Evolutionary conservation across 257 asterid genomes (phyloP), one percentile per base, ranked within the genome.

Genomic region (Echium plantagineum): DNA sequence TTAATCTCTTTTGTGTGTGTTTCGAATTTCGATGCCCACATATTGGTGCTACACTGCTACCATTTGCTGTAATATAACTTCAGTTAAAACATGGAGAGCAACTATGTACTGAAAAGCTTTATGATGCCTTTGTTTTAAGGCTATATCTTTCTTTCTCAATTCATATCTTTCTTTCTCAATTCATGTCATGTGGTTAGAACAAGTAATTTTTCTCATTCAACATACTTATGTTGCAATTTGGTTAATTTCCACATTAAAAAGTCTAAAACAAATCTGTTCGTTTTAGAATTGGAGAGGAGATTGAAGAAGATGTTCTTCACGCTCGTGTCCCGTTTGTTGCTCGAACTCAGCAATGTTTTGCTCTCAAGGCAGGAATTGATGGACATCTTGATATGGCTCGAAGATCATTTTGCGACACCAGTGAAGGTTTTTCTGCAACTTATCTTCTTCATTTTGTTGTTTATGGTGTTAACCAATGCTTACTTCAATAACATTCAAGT

Each of bases 291-390:
- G 94, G 85, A 58, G 98, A 88, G 77, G 90, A 82, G 77, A 91
- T 91, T 70, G 96, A 85, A 68, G 98, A 84, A 69, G 98, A 88
- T 71, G 94, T 84, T 73, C 95, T 91, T 71, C 96, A 88, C 73
- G 80, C 95, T 49, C 86, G 98, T 55, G 94, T 74, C 73, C 94
- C 98, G 64, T 84, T 91, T 79, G 95, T 91, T 63, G 96, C 95
- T 62, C 86, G 94, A 54, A 91, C 95, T 65, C 96, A 91, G 69
- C 98, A 91, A 69, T 91, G 98, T 80, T 91, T 91, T 81, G 98
- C 96, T 72, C 85, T 91, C 66, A 88, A 88, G 89, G 89, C 95
- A 60, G 98, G 96, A 75, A 81, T 76, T 58, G 98, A 91, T 81
- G 96, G 96, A 71, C 77, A 80, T 76, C 82, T 91, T 61, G 98